Conservation (phyloP, 768 basidiomycete species). For the Suillus subluteus region DNA sequence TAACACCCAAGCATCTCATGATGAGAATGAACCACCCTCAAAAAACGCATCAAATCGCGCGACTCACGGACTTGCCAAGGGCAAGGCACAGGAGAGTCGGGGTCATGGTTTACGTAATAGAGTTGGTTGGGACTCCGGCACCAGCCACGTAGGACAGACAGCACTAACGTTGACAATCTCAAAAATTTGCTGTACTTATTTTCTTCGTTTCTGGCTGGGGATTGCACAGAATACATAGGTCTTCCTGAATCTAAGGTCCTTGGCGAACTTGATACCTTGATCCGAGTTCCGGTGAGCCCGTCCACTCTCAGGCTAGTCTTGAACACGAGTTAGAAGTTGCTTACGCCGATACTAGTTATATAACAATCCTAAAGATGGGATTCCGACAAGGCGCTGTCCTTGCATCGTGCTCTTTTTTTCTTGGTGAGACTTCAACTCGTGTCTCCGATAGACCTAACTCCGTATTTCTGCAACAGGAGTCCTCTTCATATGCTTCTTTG, state of each 20-base stretch:
- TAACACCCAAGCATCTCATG: neutral
- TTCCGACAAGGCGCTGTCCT: conserved; percentile 91
- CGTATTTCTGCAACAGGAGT: conserved; percentile 53
- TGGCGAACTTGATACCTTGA: neutral
- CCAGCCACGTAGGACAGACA: neutral
- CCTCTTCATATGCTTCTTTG: conserved; percentile 81
- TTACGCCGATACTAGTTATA: neutral
- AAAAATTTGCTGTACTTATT: neutral
- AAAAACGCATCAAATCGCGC: neutral
- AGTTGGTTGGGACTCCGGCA: neutral
- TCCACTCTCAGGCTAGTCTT: neutral
- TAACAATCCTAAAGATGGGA: conserved; percentile 55
- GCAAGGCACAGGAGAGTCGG: neutral
- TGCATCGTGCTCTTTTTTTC: conserved; percentile 85
- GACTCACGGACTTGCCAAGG: neutral
- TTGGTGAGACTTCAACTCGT: conserved; percentile 57
- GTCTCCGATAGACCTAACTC: conserved; percentile 23
- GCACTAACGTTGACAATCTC: neutral
- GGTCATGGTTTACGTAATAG: conserved; percentile 3
- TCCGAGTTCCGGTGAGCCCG: neutral
- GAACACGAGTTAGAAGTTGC: neutral
- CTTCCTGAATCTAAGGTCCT: neutral
- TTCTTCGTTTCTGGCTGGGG: neutral
- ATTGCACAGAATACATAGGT: neutral
- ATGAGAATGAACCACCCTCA: neutral